These are phyloP conservation scores for Ceratobasidium sp. DNA, from an alignment of 1,284 basidiomycete species.

Conservation along the genomic window DNA sequence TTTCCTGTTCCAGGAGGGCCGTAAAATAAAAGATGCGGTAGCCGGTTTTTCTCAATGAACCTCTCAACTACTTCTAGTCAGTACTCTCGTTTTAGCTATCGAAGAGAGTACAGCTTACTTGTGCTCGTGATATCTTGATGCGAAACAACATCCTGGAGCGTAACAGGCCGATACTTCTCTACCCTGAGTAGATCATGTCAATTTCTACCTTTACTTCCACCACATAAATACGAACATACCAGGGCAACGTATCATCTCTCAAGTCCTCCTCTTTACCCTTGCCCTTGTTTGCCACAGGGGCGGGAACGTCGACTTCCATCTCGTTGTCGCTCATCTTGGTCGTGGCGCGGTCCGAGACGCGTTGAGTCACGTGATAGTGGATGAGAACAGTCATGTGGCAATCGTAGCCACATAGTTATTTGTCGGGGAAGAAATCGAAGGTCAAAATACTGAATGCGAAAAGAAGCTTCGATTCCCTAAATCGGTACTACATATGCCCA, in stretches of 20 bases:
- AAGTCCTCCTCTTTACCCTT: constrained; percentile 67
- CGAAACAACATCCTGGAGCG: constrained; percentile 90
- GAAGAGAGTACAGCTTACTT: constrained; percentile 62
- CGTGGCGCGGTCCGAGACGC: constrained; percentile 8
- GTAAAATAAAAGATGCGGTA: constrained; percentile 97
- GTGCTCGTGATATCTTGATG: constrained; percentile 93
- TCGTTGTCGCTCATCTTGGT: constrained; percentile 28
- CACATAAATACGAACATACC: constrained; percentile 62
- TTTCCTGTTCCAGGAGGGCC: constrained; percentile 98
- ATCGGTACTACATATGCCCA: too few species aligned
- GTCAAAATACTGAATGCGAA: too few species aligned
- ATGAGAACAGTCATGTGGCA: too few species aligned
- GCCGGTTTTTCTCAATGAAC: constrained; percentile 93
- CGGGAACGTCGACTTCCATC: constrained; percentile 39
- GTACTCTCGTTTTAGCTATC: not conserved
- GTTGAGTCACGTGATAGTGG: not conserved
- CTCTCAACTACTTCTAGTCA: constrained; percentile 75
- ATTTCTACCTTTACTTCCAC: too few species aligned
- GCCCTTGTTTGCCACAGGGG: constrained; percentile 56
- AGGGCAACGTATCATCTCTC: constrained; percentile 70
- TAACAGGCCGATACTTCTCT: constrained; percentile 91
- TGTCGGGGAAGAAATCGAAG: too few species aligned
- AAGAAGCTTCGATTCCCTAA: too few species aligned
- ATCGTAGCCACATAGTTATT: too few species aligned
- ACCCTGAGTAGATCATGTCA: constrained; percentile 66